These are phyloP conservation scores for Mycena alexandri DNA, from an alignment of 768 basidiomycete species.

Conservation along the genomic window DNA sequence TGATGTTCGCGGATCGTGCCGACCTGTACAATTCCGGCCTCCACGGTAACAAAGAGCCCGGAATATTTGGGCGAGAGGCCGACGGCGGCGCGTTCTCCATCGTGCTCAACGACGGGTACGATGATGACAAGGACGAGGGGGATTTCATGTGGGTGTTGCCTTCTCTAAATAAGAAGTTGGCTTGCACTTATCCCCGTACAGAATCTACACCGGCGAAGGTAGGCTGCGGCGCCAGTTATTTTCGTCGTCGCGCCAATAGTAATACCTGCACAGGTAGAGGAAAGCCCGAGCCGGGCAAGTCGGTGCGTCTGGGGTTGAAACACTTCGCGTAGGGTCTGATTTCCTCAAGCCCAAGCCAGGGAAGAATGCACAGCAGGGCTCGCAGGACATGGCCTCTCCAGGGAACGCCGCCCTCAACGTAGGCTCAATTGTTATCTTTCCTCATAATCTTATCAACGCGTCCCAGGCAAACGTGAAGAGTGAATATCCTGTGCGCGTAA, in stretches of 20 bases:
- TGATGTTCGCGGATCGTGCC: constrained; percentile 31
- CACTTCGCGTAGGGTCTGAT: neutral
- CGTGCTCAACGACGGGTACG: constrained; percentile 33
- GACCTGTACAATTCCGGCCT: constrained; percentile 30
- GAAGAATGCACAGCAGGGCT: constrained; percentile 23
- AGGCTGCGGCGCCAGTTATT: neutral
- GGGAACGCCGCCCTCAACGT: constrained; percentile 32
- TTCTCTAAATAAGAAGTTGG: too few relatives aligned
- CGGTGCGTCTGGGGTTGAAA: neutral
- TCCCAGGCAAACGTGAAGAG: constrained; percentile 8
- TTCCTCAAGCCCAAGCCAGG: constrained; percentile 12
- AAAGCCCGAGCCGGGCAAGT: constrained; percentile 18
- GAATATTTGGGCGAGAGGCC: constrained; percentile 29
- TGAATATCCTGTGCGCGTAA: constrained; percentile 28
- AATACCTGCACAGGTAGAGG: constrained; percentile 23
- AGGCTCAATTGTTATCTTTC: neutral
- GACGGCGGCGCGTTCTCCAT: constrained; percentile 35
- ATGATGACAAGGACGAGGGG: constrained; percentile 34
- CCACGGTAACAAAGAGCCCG: constrained; percentile 21
- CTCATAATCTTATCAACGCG: neutral
- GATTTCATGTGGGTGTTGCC: constrained; percentile 23
- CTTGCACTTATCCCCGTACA: neutral
- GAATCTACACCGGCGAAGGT: constrained; percentile 39
- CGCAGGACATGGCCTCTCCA: constrained; percentile 25
- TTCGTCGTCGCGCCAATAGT: neutral